Evolutionary conservation across 1,139 yeast species (phyloP).

Genomic region (Suhomyces yuchorum): DNA sequence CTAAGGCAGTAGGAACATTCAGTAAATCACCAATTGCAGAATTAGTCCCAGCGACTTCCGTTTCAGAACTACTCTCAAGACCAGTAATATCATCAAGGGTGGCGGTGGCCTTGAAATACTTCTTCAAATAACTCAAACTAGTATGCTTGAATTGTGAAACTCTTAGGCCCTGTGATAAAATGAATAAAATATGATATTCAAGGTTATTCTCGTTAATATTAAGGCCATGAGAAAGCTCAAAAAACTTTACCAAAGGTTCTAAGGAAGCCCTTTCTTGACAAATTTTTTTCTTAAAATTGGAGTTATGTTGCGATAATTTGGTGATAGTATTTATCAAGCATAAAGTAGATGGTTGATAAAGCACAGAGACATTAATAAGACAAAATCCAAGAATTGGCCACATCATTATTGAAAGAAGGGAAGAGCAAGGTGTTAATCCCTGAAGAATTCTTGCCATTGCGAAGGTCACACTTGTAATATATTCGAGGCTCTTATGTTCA

Average conservation of each 20-base stretch:
- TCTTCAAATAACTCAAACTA: constrained; percentile 54
- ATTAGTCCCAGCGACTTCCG: neutral
- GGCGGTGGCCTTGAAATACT: constrained; percentile 42
- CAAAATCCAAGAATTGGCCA: constrained; percentile 60
- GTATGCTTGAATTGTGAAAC: constrained; percentile 61
- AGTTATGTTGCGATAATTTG: constrained; percentile 28
- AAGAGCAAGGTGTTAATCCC: constrained; percentile 60
- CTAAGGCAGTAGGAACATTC: constrained; percentile 7
- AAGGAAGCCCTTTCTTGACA: constrained; percentile 43
- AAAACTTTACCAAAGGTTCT: constrained; percentile 43
- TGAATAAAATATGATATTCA: constrained; percentile 55
- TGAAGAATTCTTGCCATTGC: constrained; percentile 63
- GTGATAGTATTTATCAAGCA: constrained; percentile 34
- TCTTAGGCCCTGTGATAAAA: constrained; percentile 64
- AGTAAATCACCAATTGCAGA: constrained; percentile 10
- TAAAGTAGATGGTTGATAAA: constrained; percentile 59
- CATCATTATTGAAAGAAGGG: constrained; percentile 57
- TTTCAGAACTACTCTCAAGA: neutral
- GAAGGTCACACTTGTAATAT: constrained; percentile 40
- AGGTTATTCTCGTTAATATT: constrained; percentile 49
- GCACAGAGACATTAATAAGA: constrained; percentile 34
- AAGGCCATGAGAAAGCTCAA: constrained; percentile 50
- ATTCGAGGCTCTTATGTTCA: constrained; percentile 36
- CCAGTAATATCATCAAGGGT: neutral
- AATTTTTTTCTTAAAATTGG: constrained; percentile 31